Percentiles rank a stretch among this genome's conserved stretches.
phyloP scores from a whole-genome alignment of 192 early-diverging fungal species.

The Backusella tuberculispora region DNA sequence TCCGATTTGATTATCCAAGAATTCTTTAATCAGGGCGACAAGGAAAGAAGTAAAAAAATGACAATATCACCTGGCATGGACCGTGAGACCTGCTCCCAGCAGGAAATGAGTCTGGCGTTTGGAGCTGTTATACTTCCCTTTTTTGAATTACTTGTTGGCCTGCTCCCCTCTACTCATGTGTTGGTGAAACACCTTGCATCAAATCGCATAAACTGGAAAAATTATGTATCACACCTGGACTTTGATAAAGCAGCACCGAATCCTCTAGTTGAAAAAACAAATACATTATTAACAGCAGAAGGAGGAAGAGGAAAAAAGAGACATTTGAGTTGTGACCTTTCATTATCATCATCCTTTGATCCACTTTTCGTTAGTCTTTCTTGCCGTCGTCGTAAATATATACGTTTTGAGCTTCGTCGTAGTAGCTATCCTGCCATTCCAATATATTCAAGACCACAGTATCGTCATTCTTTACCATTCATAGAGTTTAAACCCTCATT shows the following conservation, averaged over 20 bases:
- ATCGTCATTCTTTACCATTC: not conserved
- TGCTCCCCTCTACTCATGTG: conserved; percentile 66
- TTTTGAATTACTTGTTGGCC: conserved; percentile 74
- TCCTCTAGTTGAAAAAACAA: not conserved
- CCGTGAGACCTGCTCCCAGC: conserved; percentile 64
- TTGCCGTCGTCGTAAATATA: conserved; percentile 8
- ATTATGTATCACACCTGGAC: not conserved
- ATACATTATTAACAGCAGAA: not conserved
- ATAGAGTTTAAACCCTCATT: conserved; percentile 11
- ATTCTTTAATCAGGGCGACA: conserved; percentile 84
- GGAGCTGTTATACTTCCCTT: conserved; percentile 77
- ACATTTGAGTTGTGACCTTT: not conserved
- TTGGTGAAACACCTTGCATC: conserved; percentile 46
- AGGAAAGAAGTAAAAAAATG: conserved; percentile 69
- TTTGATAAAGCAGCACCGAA: too few species aligned
- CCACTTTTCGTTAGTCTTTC: not conserved
- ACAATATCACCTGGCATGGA: conserved; percentile 89
- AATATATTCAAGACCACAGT: not conserved
- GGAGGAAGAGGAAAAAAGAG: too few species aligned
- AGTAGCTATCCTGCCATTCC: not conserved
- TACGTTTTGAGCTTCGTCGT: not conserved
- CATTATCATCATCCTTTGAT: not conserved
- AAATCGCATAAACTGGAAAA: conserved; percentile 15
- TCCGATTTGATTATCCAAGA: conserved; percentile 82
- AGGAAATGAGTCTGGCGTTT: conserved; percentile 76